Evolutionary conservation across 768 basidiomycete species (phyloP), one percentile per base, ranked within the genome.

Genomic region (Tulasnella sp.): DNA sequence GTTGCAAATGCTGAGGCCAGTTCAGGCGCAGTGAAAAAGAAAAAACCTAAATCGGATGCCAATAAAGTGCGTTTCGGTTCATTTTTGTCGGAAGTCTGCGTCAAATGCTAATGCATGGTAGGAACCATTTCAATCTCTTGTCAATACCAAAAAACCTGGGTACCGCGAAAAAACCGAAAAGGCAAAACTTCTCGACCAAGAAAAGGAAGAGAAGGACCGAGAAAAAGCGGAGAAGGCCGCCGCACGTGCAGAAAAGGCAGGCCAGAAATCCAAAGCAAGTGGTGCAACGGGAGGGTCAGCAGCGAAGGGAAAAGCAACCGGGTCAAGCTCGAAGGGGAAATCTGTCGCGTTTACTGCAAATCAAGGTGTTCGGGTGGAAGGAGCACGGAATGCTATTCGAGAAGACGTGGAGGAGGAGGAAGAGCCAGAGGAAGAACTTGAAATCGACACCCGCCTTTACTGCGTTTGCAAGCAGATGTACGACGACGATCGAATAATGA

Each of bases 391-490:
- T 49, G 77, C 78, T 12, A 38, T 75, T 42, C 42, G 29, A 12
- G 86, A 86, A 64, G 90, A 87, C 76, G 86, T 86, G 49, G 86
- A 87, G 5, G 84, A 84, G 54, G 89, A 89, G 40, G 88, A 79
- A 29, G 83, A 84, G 52, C 75, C 76, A 2, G 81, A 85, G 17
- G 85, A 84, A n/a, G 83, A 83, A 17, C 82, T 84, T n/a, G 83
- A 80, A 38, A 81, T 79, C 67, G 87, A 93, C 79, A 90, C 92
- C 80, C 90, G 91, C 82, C 82, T 95, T 71, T 97, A 97, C 80
- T 97, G 95, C 80, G 85, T 97, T 17, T 97, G 95, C 85, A 89
- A 92, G 83, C 93, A 91, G 29, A 88, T 85, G 79, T 96, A 97
- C 79, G 92, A 97, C 79, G 92, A 94, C 81, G 93, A 94, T 81